phyloP scores from a whole-genome alignment of 345 rosid species.

The Triadica sebifera region DNA sequence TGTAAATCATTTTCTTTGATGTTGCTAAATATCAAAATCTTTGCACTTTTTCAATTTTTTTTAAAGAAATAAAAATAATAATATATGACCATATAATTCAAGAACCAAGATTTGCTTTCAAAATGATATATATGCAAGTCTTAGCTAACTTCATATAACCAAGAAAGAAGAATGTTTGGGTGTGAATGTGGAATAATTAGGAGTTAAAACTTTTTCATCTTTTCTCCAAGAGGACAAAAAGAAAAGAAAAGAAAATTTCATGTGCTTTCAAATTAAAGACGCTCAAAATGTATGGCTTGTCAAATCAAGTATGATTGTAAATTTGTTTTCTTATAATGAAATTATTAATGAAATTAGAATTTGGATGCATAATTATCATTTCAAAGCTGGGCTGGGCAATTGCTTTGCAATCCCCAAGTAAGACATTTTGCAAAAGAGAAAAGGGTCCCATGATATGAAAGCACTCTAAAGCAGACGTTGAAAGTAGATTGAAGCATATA shows the following conservation, averaged over 20 bases:
- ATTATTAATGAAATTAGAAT: not conserved
- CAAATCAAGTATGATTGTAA: not conserved
- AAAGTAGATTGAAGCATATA: constrained; percentile 24
- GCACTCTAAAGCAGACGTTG: constrained; percentile 37
- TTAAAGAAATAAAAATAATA: not conserved
- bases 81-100: not conserved
- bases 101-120: not conserved
- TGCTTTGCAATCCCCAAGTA: constrained; percentile 29
- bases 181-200: too few species aligned
- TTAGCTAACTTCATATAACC: too few species aligned
- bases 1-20: too few species aligned
- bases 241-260: too few species aligned
- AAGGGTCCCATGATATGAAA: constrained; percentile 42
- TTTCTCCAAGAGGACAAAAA: too few species aligned
- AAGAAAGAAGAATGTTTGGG: too few species aligned
- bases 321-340: not conserved
- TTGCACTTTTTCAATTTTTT: not conserved
- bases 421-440: constrained; percentile 43
- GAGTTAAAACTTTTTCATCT: too few species aligned
- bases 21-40: too few species aligned
- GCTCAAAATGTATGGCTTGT: not conserved
- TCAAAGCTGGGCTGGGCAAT: constrained; percentile 17
- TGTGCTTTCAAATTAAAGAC: too few species aligned
- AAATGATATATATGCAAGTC: too few species aligned
- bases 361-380: constrained; percentile 14